A percentile compares a stretch with the other conserved stretches of the same genome.
phyloP scores from a whole-genome alignment of 2,329 filamentous ascomycete species.

The Rhexocercosporidium sp. region DNA sequence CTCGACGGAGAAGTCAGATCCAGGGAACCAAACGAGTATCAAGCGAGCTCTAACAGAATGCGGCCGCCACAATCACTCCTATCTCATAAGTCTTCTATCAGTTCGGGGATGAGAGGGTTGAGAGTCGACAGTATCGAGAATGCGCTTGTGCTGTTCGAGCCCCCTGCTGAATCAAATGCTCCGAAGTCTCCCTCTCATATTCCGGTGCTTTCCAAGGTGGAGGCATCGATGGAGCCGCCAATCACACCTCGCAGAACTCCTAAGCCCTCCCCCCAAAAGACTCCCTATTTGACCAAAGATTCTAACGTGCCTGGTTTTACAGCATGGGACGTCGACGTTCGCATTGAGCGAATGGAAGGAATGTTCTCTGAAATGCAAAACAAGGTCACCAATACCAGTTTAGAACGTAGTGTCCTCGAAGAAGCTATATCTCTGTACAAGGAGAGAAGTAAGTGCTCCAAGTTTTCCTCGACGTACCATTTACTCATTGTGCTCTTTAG shows the following conservation, averaged over 20 bases:
- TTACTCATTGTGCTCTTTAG: slow-evolving; percentile 26
- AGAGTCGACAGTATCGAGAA: slow-evolving; percentile 32
- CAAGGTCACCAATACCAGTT: slow-evolving; percentile 71
- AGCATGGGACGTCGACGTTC: slow-evolving; percentile 82
- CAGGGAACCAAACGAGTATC: slow-evolving; percentile 24
- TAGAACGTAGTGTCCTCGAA: slow-evolving; percentile 72
- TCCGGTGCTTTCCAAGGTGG: slow-evolving; percentile 39
- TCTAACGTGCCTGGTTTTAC: slow-evolving; percentile 69
- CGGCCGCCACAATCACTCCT: slow-evolving; percentile 22
- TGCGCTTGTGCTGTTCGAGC: slow-evolving; percentile 38
- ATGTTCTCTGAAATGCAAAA: slow-evolving; percentile 75
- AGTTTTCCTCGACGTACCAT: too few relatives aligned
- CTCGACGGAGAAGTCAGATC: slow-evolving; percentile 35
- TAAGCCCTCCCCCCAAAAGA: slow-evolving; percentile 47
- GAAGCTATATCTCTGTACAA: slow-evolving; percentile 78
- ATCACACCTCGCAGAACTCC: slow-evolving; percentile 49
- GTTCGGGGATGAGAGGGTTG: slow-evolving; percentile 28
- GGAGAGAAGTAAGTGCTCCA: slow-evolving; percentile 51
- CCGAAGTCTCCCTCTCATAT: slow-evolving; percentile 44
- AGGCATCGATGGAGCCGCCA: slow-evolving; percentile 31
- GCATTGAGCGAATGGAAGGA: slow-evolving; percentile 76
- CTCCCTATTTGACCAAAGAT: slow-evolving; percentile 69
- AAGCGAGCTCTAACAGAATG: slow-evolving; percentile 28
- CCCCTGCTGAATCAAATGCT: slow-evolving; percentile 34
- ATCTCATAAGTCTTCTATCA: slow-evolving; percentile 33